These are phyloP conservation scores for Medicago lupulina DNA, from an alignment of 306 rosid species.

Conservation along the genomic window DNA sequence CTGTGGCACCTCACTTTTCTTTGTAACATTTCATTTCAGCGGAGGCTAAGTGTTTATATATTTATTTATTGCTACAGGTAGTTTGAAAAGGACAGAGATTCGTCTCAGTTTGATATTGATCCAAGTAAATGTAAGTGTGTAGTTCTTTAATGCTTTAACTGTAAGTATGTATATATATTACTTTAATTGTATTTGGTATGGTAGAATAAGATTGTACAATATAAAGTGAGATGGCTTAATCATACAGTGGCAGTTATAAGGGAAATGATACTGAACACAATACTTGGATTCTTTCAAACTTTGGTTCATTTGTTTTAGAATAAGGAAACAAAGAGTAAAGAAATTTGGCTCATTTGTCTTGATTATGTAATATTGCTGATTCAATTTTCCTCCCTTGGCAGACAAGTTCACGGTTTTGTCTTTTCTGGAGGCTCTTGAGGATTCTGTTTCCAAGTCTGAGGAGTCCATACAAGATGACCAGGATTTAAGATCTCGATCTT, in stretches of 20 bases:
- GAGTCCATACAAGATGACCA: conserved; percentile 61
- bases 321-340: background rate
- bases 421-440: conserved; percentile 90
- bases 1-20: background rate
- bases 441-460: conserved; percentile 64
- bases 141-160: conserved; percentile 7
- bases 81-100: conserved; percentile 86
- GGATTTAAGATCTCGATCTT: conserved; percentile 71
- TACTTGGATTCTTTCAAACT: background rate
- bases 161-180: background rate
- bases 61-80: conserved; percentile 52
- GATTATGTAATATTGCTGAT: background rate
- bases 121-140: conserved; percentile 85
- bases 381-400: conserved; percentile 48
- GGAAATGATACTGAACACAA: background rate
- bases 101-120: conserved; percentile 87
- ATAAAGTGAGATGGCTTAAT: background rate
- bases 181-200: background rate
- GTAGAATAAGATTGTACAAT: background rate
- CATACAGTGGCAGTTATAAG: background rate
- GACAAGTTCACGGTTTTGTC: conserved; percentile 83
- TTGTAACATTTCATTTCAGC: background rate
- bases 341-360: too few species aligned
- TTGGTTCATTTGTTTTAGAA: background rate
- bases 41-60: background rate